phyloP scores from a whole-genome alignment of 257 asterid genomes.

The Nicotiana obtusifolia region DNA sequence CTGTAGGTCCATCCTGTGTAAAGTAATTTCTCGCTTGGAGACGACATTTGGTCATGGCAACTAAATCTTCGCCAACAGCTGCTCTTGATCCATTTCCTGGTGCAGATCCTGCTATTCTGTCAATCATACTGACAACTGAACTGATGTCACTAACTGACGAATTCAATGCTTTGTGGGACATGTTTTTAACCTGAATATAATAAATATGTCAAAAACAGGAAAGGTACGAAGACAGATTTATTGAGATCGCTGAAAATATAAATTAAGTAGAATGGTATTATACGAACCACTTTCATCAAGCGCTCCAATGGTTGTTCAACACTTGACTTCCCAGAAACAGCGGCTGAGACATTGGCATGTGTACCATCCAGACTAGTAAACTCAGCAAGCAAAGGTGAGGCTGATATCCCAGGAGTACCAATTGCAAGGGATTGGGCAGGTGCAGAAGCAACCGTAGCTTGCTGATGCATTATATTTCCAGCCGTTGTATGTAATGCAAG shows the following conservation, averaged over 20 bases:
- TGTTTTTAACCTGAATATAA: slow-evolving; percentile 57
- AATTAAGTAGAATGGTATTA: slow-evolving; percentile 11
- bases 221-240: neutral
- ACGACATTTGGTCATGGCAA: slow-evolving; percentile 92
- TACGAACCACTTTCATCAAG: slow-evolving; percentile 64
- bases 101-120: slow-evolving; percentile 96
- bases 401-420: slow-evolving; percentile 97
- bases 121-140: slow-evolving; percentile 90
- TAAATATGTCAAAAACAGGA: neutral
- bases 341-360: slow-evolving; percentile 58
- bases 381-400: slow-evolving; percentile 93
- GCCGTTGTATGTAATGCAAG: slow-evolving; percentile 52
- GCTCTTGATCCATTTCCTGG: slow-evolving; percentile 99
- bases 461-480: slow-evolving; percentile 53
- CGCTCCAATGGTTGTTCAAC: slow-evolving; percentile 83
- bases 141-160: slow-evolving; percentile 79
- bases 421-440: slow-evolving; percentile 82
- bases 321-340: slow-evolving; percentile 51
- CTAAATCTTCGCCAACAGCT: slow-evolving; percentile 96
- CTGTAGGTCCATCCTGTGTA: slow-evolving; percentile 76
- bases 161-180: slow-evolving; percentile 58
- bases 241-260: neutral
- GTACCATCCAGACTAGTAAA: slow-evolving; percentile 73
- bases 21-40: slow-evolving; percentile 77
- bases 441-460: slow-evolving; percentile 46